Base-by-base conservation (phyloP, 805 yeast species). In the Wickerhamomyces queroliae region DNA sequence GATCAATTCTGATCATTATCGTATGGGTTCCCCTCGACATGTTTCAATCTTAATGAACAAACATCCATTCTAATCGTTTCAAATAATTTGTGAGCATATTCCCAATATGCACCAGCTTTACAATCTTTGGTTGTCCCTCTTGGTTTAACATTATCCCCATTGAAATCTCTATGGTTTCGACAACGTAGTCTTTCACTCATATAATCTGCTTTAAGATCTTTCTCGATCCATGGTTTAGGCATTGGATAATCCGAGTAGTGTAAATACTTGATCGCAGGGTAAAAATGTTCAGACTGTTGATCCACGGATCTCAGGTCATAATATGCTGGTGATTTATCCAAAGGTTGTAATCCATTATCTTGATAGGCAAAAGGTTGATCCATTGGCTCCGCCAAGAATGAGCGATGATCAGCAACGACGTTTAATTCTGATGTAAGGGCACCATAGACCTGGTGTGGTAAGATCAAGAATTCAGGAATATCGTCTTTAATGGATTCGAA, bases 221-320 rank as follows among this genome's bases (percentile, higher is more conserved):
- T 32, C 17, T 35, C 22, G 17, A 35, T 46, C 85, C 86, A 79
- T 8, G 84, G 85, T 49, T 80, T 78, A 0, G 76, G 74, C 5
- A 78, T 52, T 6, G 85, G 85, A 35, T 66, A 64, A 49, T 80
- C 86, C 7, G 82, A 74, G 51, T 72, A 80, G 53, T 80, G 86
- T 19, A 79, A 53, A 38, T 74, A 58, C 47, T 66, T 69, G 1
- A 69, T 54, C 7, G 62, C 50, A 4, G 49, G 45, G 2, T 61
- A 37, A 17, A 21, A 36, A 3, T 12, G 6, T 16, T 21, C 19
- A 7, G 35, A 22, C 17, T 15, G 35, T 16, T 33, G 20, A 7
- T 23, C 28, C 3, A 7, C 5, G 3, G 15, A 6, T 4, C 19
- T n/a, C 10, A 21, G n/a, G 15, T 32, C 35, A 32, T 32, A 32